Evolutionary conservation across 345 rosid genomes (phyloP).

Genomic region (Heritiera fomes): DNA sequence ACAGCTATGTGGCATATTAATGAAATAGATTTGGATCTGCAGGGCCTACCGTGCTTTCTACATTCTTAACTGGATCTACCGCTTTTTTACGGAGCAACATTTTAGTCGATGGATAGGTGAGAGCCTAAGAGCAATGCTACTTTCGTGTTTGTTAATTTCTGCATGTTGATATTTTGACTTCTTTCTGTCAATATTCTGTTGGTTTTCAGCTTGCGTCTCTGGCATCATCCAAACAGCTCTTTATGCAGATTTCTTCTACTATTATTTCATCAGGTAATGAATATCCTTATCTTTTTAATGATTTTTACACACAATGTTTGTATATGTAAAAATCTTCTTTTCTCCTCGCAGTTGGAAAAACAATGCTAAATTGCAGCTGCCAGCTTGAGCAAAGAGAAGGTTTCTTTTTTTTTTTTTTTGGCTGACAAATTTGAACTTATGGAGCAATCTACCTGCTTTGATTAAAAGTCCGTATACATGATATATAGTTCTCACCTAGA

Average conservation of each 20-base stretch:
- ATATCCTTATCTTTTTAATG: neutral
- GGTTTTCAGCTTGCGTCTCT: constrained; percentile 70
- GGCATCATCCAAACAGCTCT: constrained; percentile 88
- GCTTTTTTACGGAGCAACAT: constrained; percentile 62
- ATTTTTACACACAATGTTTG: neutral
- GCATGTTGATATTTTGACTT: constrained; percentile 20
- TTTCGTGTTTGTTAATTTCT: neutral
- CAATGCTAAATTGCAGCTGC: constrained; percentile 86
- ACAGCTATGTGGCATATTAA: neutral
- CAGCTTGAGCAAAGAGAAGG: constrained; percentile 50
- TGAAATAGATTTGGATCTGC: constrained; percentile 25
- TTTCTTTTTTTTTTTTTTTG: no score
- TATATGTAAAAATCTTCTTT: neutral
- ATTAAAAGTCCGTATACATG: neutral
- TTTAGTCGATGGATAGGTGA: constrained; percentile 83
- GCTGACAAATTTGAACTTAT: neutral
- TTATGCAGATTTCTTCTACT: constrained; percentile 93
- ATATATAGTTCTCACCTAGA: no score
- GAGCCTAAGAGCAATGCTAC: constrained; percentile 17
- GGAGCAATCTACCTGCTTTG: neutral
- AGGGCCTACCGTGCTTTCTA: constrained; percentile 89
- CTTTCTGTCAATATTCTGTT: neutral
- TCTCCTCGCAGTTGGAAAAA: constrained; percentile 76
- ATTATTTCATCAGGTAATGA: constrained; percentile 75
- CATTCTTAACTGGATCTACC: constrained; percentile 87